Evolutionary conservation across 2,329 filamentous ascomycete genomes (phyloP), one percentile per base, ranked within the genome.

Genomic region (Exserohilum rostratum): DNA sequence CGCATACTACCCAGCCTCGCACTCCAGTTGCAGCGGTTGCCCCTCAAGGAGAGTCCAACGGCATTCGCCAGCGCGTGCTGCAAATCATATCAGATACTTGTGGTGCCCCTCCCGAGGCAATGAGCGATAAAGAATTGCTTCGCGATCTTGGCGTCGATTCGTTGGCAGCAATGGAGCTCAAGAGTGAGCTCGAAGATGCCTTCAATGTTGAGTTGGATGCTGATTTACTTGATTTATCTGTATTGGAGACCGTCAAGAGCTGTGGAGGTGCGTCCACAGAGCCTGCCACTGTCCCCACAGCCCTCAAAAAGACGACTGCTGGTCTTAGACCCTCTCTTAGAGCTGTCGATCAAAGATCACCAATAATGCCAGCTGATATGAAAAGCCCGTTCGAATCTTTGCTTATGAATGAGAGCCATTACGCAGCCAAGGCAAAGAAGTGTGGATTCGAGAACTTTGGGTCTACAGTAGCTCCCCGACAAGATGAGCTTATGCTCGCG

Each of bases 401-500:
- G 18, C 15, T 43, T 2, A 27, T 20, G 5, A 43, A 6, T 39
- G 52, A 50, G n/a, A 35, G 7, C 15, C 4, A 5, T 12, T 35
- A 22, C 6, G 10, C 6, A 20, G 22, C 29, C 17, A 35, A 39
- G 6, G 44, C 50, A 33, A 53, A 20, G 22, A 30, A 31, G 17
- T 42, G 57, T 20, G 53, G 53, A 1, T 60, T 54, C 35, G 7
- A 13, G 4, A 33, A 45, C 15, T 60, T 54, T 42, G 22, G 30
- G 12, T 5, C 18, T 2, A 40, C 18, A 7, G 49, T 56, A 3
- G 50, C 50, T 38, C 37, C 56, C 6, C 18, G 37, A 31, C 50
- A 56, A 45, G 45, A 56, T 27, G 50, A 56, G 22, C 44, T 62
- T 17, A 46, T 51, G 6, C 17, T 61, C 2, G 57, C 54, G 13